A percentile compares a stretch with the other conserved stretches of the same genome.
phyloP scores from a whole-genome alignment of 176 grass and related monocot species.

The Chrysopogon serrulatus region DNA sequence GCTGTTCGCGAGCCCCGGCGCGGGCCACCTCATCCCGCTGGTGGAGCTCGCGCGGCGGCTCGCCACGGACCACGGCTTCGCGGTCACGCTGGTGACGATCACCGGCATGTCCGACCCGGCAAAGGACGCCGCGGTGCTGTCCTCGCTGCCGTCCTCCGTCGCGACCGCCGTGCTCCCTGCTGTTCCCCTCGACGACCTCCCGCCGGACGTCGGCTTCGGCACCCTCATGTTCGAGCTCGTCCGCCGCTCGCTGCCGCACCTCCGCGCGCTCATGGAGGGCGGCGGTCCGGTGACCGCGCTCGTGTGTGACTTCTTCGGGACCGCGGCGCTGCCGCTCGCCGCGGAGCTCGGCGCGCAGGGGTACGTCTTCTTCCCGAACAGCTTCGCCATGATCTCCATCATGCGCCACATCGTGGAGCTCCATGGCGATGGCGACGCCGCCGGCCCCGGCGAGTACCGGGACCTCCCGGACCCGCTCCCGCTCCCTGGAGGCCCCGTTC shows the following conservation, averaged over 20 bases:
- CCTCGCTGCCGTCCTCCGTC: slow-evolving; percentile 21
- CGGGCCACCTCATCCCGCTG: slow-evolving; percentile 53
- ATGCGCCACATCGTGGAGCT: slow-evolving; percentile 30
- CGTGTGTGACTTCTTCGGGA: slow-evolving; percentile 44
- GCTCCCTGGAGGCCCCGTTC: slow-evolving; percentile 35
- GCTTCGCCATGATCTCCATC: slow-evolving; percentile 18
- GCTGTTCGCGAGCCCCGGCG: slow-evolving; percentile 35
- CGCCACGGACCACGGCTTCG: slow-evolving; percentile 13
- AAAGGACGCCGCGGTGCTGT: slow-evolving; percentile 1
- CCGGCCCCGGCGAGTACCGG: slow-evolving; percentile 15
- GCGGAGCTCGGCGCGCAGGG: slow-evolving; percentile 38
- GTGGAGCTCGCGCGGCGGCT: slow-evolving; percentile 41
- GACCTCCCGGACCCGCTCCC: slow-evolving; percentile 39
- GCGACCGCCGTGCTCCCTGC: slow-evolving; percentile 22
- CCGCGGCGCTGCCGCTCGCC: slow-evolving; percentile 24
- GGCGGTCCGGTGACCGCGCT: neutral
- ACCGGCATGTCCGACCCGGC: slow-evolving; percentile 25
- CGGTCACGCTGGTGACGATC: slow-evolving; percentile 25
- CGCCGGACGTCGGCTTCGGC: slow-evolving; percentile 7
- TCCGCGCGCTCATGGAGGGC: slow-evolving; percentile 13
- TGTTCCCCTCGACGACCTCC: slow-evolving; percentile 40
- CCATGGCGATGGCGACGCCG: slow-evolving; percentile 21
- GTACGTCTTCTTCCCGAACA: slow-evolving; percentile 55
- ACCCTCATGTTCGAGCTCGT: slow-evolving; percentile 8
- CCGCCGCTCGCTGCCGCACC: slow-evolving; percentile 22